phyloP scores from a whole-genome alignment of 495 filamentous ascomycete genomes.

The Clavariopsis aquatica region DNA sequence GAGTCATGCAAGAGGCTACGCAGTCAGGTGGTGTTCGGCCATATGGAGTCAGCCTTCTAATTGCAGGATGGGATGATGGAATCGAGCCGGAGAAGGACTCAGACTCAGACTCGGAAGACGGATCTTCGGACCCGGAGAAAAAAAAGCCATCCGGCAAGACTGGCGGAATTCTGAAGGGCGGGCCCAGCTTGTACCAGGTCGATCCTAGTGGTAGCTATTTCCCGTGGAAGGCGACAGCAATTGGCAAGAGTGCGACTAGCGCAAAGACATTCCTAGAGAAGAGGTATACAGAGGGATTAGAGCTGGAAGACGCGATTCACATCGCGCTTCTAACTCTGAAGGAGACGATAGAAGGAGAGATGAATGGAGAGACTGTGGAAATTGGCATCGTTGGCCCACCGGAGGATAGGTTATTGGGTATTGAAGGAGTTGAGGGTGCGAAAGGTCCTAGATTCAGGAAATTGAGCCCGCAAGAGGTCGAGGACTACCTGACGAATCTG shows the following conservation, averaged over 20 bases:
- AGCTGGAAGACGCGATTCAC: conserved; percentile 97
- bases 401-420: conserved; percentile 87
- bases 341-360: conserved; percentile 98
- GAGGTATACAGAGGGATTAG: conserved; percentile 93
- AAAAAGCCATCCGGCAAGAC: conserved; percentile 77
- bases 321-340: conserved; percentile 97
- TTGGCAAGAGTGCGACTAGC: conserved; percentile 96
- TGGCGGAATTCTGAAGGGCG: conserved; percentile 91
- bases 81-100: conserved; percentile 72
- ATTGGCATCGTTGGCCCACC: conserved; percentile 96
- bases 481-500: conserved; percentile 98
- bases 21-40: conserved; percentile 96
- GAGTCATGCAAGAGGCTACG: conserved; percentile 98
- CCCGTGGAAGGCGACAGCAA: conserved; percentile 98
- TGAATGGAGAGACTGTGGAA: conserved; percentile 99
- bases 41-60: conserved; percentile 93
- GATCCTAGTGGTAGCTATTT: conserved; percentile 97
- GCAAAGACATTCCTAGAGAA: conserved; percentile 99
- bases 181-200: conserved; percentile 96
- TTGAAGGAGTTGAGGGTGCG: conserved; percentile 87
- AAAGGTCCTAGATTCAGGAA: conserved; percentile 92
- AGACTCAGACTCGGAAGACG: conserved; percentile 44
- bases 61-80: conserved; percentile 98
- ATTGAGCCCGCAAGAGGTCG: conserved; percentile 94
- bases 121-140: conserved; percentile 57